Conservation (phyloP, 257 asterid genomes). For the Lycium barbarum region DNA sequence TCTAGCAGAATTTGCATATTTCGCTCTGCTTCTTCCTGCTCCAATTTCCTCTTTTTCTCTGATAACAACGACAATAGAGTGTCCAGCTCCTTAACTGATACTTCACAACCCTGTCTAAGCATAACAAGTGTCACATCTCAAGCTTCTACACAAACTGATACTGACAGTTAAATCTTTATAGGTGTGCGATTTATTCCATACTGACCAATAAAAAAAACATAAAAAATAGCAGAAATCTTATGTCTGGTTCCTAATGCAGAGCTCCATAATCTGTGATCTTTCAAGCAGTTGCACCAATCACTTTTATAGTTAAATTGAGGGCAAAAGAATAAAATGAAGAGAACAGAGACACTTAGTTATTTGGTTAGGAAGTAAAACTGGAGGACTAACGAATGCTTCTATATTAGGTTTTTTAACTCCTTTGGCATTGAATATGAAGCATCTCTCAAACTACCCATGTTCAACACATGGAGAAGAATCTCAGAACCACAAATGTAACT, state of each 20-base stretch:
- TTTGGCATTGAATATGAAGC: neutral
- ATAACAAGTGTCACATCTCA: conserved; percentile 45
- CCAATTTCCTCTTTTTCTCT: conserved; percentile 77
- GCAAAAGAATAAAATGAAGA: neutral
- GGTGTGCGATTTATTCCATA: neutral
- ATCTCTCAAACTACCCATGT: neutral
- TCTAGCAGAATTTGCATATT: conserved; percentile 78
- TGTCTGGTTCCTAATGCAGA: neutral
- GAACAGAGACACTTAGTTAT: conserved; percentile 16
- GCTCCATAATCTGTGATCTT: neutral
- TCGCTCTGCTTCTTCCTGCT: conserved; percentile 88
- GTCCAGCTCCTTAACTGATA: conserved; percentile 72
- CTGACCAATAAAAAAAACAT: neutral
- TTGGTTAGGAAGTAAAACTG: conserved; percentile 21
- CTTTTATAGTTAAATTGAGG: neutral
- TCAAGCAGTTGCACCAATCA: conserved; percentile 22
- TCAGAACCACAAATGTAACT: conserved; percentile 4
- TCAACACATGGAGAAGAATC: neutral
- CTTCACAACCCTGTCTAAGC: conserved; percentile 85
- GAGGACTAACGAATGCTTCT: neutral
- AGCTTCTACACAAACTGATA: conserved; percentile 36
- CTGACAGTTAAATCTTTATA: conserved; percentile 12
- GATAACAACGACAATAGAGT: conserved; percentile 60
- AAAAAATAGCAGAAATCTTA: neutral
- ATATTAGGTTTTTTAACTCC: neutral